Conservation (phyloP, 2,329 filamentous ascomycete species). For the Grosmannia clavigera region DNA sequence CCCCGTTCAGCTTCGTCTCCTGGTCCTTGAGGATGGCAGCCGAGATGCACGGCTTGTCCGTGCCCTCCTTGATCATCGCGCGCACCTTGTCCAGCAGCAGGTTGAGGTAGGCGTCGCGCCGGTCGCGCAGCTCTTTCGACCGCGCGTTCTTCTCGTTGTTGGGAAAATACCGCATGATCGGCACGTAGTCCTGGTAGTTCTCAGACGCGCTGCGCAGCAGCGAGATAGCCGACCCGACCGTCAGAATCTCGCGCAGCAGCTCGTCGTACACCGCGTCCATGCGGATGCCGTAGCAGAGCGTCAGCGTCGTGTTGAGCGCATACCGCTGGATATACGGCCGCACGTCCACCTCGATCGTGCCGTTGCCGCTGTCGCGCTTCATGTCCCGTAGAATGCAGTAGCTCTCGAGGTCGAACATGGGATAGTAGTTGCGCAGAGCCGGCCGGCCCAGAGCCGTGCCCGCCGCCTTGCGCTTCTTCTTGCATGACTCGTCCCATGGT, state of each 20-base stretch:
- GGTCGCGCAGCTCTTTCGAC: slow-evolving; percentile 36
- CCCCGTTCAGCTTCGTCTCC: slow-evolving; percentile 24
- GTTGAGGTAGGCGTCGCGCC: slow-evolving; percentile 39
- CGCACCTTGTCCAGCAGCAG: slow-evolving; percentile 47
- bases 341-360: slow-evolving; percentile 48
- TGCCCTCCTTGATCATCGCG: slow-evolving; percentile 16
- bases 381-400: slow-evolving; percentile 62
- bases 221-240: slow-evolving; percentile 63
- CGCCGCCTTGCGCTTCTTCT: slow-evolving; percentile 62
- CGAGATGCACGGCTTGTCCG: slow-evolving; percentile 17
- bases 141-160: slow-evolving; percentile 37
- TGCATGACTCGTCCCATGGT: slow-evolving; percentile 74
- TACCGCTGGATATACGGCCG: slow-evolving; percentile 63
- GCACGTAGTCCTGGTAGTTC: slow-evolving; percentile 57
- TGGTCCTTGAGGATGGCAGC: slow-evolving; percentile 16
- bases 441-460: slow-evolving; percentile 68
- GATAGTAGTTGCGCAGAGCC: slow-evolving; percentile 60
- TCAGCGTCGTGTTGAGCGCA: slow-evolving; percentile 65
- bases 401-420: slow-evolving; percentile 68
- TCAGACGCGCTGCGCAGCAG: slow-evolving; percentile 56
- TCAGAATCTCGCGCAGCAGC: slow-evolving; percentile 59
- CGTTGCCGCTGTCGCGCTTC: slow-evolving; percentile 40
- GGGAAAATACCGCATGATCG: slow-evolving; percentile 48
- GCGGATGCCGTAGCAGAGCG: slow-evolving; percentile 67
- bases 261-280: slow-evolving; percentile 40